Percentiles rank a stretch among this genome's conserved stretches.
phyloP scores from a whole-genome alignment of 2,329 filamentous ascomycete species.

The Aspergillus fijiensis region DNA sequence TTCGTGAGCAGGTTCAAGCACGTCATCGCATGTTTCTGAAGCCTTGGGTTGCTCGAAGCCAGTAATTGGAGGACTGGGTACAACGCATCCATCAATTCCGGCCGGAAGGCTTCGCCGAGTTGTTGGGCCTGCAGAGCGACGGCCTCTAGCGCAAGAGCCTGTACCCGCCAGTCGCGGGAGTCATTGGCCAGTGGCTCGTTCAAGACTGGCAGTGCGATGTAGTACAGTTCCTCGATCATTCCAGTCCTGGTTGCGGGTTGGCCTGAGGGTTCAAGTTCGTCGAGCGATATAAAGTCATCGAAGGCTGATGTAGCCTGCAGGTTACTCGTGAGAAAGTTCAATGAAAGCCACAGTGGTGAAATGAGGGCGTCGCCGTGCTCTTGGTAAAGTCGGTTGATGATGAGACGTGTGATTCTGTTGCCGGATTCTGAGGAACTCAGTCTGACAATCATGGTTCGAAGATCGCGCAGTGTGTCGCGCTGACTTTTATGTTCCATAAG shows the following conservation, averaged over 20 bases:
- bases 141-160: constrained; percentile 78
- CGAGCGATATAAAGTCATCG: constrained; percentile 66
- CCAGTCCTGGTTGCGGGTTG: constrained; percentile 27
- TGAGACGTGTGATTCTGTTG: constrained; percentile 58
- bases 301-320: constrained; percentile 55
- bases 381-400: constrained; percentile 64
- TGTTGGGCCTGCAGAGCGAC: constrained; percentile 72
- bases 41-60: constrained; percentile 64
- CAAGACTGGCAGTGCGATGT: constrained; percentile 41
- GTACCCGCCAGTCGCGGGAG: constrained; percentile 65
- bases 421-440: constrained; percentile 48
- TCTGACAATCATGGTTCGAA: constrained; percentile 61
- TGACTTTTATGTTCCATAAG: constrained; percentile 67
- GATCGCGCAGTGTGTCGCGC: constrained; percentile 59
- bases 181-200: constrained; percentile 40
- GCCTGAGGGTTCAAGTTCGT: constrained; percentile 33
- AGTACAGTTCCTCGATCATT: constrained; percentile 48
- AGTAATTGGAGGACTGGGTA: constrained; percentile 91
- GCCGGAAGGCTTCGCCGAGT: constrained; percentile 67
- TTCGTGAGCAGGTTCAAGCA: constrained; percentile 77
- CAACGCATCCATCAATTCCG: constrained; percentile 84
- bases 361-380: constrained; percentile 60
- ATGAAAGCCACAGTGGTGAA: constrained; percentile 76
- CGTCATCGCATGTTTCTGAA: constrained; percentile 79
- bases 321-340: constrained; percentile 66